These are phyloP conservation scores for Cochlearia excelsa DNA, from an alignment of 345 rosid species.

Conservation along the genomic window DNA sequence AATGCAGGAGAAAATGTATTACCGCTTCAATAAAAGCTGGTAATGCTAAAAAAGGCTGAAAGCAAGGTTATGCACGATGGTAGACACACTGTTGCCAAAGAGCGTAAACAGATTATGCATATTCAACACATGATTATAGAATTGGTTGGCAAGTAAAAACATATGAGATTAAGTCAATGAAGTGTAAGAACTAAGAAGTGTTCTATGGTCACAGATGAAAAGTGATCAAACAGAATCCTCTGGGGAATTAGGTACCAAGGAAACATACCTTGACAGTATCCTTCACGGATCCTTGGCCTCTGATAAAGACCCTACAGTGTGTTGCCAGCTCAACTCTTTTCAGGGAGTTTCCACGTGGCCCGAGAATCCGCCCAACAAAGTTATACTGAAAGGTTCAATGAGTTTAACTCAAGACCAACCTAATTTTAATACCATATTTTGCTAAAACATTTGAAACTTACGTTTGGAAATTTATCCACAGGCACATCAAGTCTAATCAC, in stretches of 20 bases:
- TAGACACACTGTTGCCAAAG: too few species aligned
- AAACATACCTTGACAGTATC: conserved; percentile 71
- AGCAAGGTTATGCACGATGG: too few species aligned
- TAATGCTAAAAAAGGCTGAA: too few species aligned
- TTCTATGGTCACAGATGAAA: too few species aligned
- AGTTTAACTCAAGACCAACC: not conserved
- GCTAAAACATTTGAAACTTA: conserved; percentile 35
- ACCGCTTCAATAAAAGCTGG: not conserved
- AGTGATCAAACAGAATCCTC: not conserved
- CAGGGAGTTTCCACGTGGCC: conserved; percentile 96
- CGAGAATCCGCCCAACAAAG: conserved; percentile 92
- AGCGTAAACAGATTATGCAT: too few species aligned
- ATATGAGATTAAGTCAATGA: too few species aligned
- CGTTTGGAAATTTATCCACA: conserved; percentile 83
- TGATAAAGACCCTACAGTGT: conserved; percentile 78
- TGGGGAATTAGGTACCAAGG: not conserved
- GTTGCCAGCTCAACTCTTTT: conserved; percentile 87
- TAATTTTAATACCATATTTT: not conserved
- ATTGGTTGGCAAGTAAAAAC: too few species aligned
- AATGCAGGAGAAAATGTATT: conserved; percentile 9
- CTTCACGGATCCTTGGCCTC: conserved; percentile 92
- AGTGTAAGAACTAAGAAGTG: not conserved
- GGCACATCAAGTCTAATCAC: conserved; percentile 91
- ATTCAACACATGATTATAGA: too few species aligned
- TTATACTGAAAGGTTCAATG: conserved; percentile 63